A percentile compares a stretch with the other conserved stretches of the same genome.
Evolutionary conservation across 2,329 filamentous ascomycete species (phyloP).

Genomic region (Macrophomina pseudophaseolina): DNA sequence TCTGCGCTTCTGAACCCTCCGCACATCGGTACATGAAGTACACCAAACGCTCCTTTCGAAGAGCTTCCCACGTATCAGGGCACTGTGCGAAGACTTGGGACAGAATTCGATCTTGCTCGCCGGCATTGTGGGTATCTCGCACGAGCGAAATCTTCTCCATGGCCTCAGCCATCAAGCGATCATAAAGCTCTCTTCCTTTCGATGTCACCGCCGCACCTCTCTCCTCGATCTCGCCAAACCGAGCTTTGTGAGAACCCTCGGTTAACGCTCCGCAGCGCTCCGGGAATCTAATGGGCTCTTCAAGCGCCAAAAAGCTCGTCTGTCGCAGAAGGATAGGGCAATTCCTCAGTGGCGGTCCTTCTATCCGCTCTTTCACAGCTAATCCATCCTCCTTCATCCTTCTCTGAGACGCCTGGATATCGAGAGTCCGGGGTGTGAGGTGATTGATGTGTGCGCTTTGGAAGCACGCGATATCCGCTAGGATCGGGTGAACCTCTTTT

Average conservation of each 20-base stretch:
- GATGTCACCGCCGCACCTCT: slow-evolving; percentile 57
- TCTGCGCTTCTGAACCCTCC: not conserved
- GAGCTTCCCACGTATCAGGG: not conserved
- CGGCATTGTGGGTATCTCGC: not conserved
- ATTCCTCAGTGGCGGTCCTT: slow-evolving; percentile 55
- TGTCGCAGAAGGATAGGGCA: slow-evolving; percentile 58
- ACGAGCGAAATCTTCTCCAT: slow-evolving; percentile 24
- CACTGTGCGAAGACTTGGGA: not conserved
- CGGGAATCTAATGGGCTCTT: slow-evolving; percentile 54
- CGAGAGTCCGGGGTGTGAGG: slow-evolving; percentile 57
- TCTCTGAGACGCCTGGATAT: slow-evolving; percentile 54
- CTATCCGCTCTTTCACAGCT: slow-evolving; percentile 55
- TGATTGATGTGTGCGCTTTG: slow-evolving; percentile 57
- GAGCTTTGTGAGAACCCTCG: slow-evolving; percentile 53
- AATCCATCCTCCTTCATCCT: slow-evolving; percentile 51
- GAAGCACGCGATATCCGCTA: slow-evolving; percentile 54
- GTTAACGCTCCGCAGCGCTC: slow-evolving; percentile 30
- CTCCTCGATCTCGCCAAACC: slow-evolving; percentile 62
- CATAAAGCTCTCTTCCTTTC: slow-evolving; percentile 54
- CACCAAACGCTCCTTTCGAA: not conserved
- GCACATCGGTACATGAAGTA: not conserved
- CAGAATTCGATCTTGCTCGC: not conserved
- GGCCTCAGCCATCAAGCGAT: slow-evolving; percentile 45
- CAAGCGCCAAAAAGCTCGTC: slow-evolving; percentile 59
- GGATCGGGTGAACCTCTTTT: slow-evolving; percentile 51